Evolutionary conservation across 768 basidiomycete genomes (phyloP).

Genomic region (Phaffia australis): DNA sequence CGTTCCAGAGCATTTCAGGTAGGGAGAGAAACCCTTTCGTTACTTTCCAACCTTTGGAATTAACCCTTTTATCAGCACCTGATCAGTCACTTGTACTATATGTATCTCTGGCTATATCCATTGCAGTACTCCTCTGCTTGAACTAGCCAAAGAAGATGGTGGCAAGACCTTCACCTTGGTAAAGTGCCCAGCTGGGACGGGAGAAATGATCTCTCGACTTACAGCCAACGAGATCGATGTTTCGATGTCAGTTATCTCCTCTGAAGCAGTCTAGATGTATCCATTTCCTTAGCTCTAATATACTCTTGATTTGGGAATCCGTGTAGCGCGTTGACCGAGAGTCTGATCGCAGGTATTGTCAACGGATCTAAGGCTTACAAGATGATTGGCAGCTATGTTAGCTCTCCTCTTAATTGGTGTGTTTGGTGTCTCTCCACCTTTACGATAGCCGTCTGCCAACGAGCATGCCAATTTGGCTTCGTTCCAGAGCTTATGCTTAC

Average conservation of each 20-base stretch:
- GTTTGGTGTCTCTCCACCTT: slow-evolving; percentile 25
- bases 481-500: background rate
- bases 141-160: slow-evolving; percentile 60
- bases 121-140: slow-evolving; percentile 83
- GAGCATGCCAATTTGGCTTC: background rate
- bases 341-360: slow-evolving; percentile 81
- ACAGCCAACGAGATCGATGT: slow-evolving; percentile 68
- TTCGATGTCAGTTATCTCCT: slow-evolving; percentile 51
- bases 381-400: slow-evolving; percentile 83
- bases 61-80: background rate
- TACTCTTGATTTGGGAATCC: background rate
- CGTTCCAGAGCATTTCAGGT: slow-evolving; percentile 23
- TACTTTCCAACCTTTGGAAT: too few relatives aligned
- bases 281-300: background rate
- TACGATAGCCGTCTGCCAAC: background rate
- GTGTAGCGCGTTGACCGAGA: slow-evolving; percentile 75
- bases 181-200: slow-evolving; percentile 59
- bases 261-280: background rate
- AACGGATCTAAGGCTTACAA: slow-evolving; percentile 71
- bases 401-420: slow-evolving; percentile 76
- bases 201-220: slow-evolving; percentile 54
- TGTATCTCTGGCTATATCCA: slow-evolving; percentile 40
- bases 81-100: background rate
- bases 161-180: slow-evolving; percentile 67
- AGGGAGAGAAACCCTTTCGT: background rate